Percentiles rank a stretch among this genome's conserved stretches.
Conservation (phyloP, 306 rosid genomes). For the Rubus parviflorus region DNA sequence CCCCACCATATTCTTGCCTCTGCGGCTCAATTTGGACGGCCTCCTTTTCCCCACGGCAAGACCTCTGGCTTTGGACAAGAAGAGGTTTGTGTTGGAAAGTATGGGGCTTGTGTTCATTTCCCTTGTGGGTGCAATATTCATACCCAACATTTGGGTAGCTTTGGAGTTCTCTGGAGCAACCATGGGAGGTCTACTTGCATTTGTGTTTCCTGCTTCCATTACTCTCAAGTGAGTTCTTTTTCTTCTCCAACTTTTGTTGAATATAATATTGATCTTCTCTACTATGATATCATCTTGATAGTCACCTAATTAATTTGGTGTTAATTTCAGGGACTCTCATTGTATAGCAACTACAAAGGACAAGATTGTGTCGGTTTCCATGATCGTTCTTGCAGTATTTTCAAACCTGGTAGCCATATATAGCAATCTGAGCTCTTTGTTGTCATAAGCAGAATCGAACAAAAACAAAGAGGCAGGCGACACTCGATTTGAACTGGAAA, state of each 20-base stretch:
- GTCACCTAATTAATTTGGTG: neutral
- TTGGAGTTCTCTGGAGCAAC: conserved; percentile 46
- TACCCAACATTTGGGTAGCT: conserved; percentile 50
- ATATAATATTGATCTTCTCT: neutral
- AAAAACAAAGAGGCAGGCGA: too few relatives aligned
- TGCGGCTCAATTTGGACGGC: conserved; percentile 44
- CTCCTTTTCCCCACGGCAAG: conserved; percentile 39
- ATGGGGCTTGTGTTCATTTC: conserved; percentile 15
- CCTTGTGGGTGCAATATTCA: conserved; percentile 41
- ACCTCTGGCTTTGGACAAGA: conserved; percentile 32
- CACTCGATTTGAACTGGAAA: too few relatives aligned
- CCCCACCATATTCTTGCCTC: conserved; percentile 38
- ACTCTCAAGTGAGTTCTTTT: conserved; percentile 27
- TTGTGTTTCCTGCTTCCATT: conserved; percentile 44
- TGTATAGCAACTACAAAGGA: conserved; percentile 40
- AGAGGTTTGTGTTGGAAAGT: conserved; percentile 31
- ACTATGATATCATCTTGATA: neutral
- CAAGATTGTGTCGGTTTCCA: conserved; percentile 31
- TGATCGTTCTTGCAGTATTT: conserved; percentile 34
- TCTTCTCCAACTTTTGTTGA: neutral
- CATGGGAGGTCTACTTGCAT: conserved; percentile 35
- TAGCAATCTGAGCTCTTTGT: conserved; percentile 33
- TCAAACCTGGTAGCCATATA: conserved; percentile 38
- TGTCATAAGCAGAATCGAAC: neutral
- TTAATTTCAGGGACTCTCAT: conserved; percentile 33